These are phyloP conservation scores for Suillus subluteus DNA, from an alignment of 768 basidiomycete genomes.

Conservation along the genomic window DNA sequence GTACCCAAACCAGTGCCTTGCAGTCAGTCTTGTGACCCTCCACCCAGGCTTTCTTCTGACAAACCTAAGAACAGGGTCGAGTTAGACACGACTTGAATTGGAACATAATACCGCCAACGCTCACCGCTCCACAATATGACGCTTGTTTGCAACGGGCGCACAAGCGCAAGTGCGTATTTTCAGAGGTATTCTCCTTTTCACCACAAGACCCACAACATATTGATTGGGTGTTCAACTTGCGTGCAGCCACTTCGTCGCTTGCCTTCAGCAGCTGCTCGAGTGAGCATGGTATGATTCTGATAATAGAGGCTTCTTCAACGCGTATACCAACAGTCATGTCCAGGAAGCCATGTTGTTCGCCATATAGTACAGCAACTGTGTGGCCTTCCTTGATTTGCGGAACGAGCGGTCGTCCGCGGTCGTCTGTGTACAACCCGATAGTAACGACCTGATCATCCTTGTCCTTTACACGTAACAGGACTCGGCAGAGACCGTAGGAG, in stretches of 20 bases:
- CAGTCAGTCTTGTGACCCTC: neutral
- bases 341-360: constrained; percentile 12
- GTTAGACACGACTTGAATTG: neutral
- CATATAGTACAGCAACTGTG: constrained; percentile 18
- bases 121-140: constrained; percentile 8
- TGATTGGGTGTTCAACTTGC: neutral
- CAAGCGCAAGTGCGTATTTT: neutral
- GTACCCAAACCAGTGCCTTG: neutral
- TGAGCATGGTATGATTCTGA: constrained; percentile 5
- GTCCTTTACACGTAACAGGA: constrained; percentile 32
- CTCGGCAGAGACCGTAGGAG: constrained; percentile 22
- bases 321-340: constrained; percentile 12
- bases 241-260: constrained; percentile 3
- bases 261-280: constrained; percentile 3
- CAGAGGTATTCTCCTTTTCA: neutral
- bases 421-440: constrained; percentile 30
- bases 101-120: neutral
- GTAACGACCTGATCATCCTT: constrained; percentile 23
- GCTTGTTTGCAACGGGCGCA: constrained; percentile 1
- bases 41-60: constrained; percentile 4
- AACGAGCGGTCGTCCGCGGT: constrained; percentile 4
- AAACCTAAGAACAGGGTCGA: neutral
- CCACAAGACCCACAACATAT: neutral
- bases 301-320: constrained; percentile 9
- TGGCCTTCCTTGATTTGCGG: constrained; percentile 6